A percentile compares a stretch with the other conserved stretches of the same genome.
These are phyloP conservation scores for Mycena filopes DNA, from an alignment of 768 basidiomycete species.

Conservation along the genomic window DNA sequence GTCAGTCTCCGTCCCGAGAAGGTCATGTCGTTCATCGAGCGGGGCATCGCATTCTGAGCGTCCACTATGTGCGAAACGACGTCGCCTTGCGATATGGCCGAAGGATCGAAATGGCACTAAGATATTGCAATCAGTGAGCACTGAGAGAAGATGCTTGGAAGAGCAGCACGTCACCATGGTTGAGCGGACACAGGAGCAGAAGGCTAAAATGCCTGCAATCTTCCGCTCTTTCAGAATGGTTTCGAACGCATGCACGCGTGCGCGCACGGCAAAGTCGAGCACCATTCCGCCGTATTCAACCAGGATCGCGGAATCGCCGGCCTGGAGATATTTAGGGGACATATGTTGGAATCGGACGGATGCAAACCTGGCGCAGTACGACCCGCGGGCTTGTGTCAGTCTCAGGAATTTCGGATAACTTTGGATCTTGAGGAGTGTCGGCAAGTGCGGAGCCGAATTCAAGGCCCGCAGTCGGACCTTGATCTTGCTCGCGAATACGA, in stretches of 20 bases:
- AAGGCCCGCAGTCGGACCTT: not conserved
- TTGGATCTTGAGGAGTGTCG: slow-evolving; percentile 44
- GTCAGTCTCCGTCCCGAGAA: slow-evolving; percentile 65
- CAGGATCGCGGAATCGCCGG: slow-evolving; percentile 71
- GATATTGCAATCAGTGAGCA: not conserved
- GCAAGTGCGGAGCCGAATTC: not conserved
- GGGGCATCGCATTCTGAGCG: slow-evolving; percentile 51
- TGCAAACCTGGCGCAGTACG: slow-evolving; percentile 64
- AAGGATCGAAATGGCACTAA: slow-evolving; percentile 63
- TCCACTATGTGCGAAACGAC: slow-evolving; percentile 55
- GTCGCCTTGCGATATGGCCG: slow-evolving; percentile 50
- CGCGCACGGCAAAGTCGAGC: slow-evolving; percentile 63
- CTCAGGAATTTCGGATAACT: slow-evolving; percentile 45
- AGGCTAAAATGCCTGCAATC: slow-evolving; percentile 49
- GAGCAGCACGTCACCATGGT: slow-evolving; percentile 64
- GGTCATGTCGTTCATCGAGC: slow-evolving; percentile 49
- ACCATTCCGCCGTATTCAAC: slow-evolving; percentile 70
- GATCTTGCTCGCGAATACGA: slow-evolving; percentile 17
- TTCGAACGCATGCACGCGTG: slow-evolving; percentile 68
- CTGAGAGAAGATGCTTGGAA: not conserved
- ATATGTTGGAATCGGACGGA: not conserved
- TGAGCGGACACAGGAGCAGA: slow-evolving; percentile 66
- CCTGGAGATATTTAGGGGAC: slow-evolving; percentile 45
- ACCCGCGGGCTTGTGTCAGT: slow-evolving; percentile 44
- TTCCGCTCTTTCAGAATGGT: slow-evolving; percentile 45